Conservation (phyloP, 768 basidiomycete genomes). For the Naematelia aurantialba region DNA sequence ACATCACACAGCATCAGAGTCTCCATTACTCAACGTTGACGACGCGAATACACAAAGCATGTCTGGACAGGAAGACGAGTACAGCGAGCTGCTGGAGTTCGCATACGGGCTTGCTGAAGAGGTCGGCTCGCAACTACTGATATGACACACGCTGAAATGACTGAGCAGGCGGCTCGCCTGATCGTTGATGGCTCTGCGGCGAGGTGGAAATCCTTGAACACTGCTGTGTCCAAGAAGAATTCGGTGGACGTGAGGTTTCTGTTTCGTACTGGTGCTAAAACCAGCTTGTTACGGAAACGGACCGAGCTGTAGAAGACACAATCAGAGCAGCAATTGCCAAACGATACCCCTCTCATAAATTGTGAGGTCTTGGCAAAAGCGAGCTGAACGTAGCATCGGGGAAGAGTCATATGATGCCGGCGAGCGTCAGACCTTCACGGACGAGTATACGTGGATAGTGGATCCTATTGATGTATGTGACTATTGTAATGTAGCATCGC, state of each 20-base stretch:
- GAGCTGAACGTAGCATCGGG: constrained; percentile 62
- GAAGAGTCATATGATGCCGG: constrained; percentile 86
- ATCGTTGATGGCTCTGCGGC: constrained; percentile 64
- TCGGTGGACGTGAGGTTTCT: constrained; percentile 62
- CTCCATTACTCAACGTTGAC: constrained; percentile 5
- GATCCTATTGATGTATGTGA: constrained; percentile 72
- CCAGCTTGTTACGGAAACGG: constrained; percentile 83
- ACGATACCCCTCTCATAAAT: constrained; percentile 71
- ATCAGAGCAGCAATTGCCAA: constrained; percentile 66
- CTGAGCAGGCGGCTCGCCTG: constrained; percentile 22
- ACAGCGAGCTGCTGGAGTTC: constrained; percentile 25
- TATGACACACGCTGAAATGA: not conserved
- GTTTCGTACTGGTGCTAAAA: not conserved
- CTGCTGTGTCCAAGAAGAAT: constrained; percentile 80
- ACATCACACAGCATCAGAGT: too few species aligned
- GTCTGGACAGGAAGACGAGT: constrained; percentile 4
- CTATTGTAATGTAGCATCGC: not conserved
- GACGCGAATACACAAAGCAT: not conserved
- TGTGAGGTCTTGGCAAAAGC: constrained; percentile 58
- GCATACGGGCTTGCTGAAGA: constrained; percentile 27
- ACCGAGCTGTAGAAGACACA: constrained; percentile 82
- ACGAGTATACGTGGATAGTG: constrained; percentile 88
- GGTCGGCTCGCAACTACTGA: constrained; percentile 8
- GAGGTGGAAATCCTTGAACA: constrained; percentile 53
- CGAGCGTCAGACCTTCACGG: constrained; percentile 61